Evolutionary conservation across 352 stramenopile genomes (phyloP).

Genomic region (Phytopythium vexans): DNA sequence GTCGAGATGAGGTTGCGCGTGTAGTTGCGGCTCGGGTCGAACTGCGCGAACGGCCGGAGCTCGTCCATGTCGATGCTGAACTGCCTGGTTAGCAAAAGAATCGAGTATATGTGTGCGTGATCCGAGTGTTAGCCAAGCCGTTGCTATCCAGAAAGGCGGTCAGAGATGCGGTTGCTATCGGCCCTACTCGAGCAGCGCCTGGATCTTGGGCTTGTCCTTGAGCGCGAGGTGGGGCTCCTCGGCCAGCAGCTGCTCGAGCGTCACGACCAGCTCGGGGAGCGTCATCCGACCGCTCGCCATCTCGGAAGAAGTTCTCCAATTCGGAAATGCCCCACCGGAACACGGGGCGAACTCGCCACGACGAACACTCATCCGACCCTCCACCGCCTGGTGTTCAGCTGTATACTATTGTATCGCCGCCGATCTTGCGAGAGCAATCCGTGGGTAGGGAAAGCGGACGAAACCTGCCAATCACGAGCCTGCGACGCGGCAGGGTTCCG

Average conservation of each 20-base stretch:
- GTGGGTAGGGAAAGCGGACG: too few relatives aligned
- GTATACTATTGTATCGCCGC: too few relatives aligned
- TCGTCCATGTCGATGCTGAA: conserved; percentile 56
- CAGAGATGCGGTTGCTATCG: too few relatives aligned
- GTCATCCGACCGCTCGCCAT: conserved; percentile 15
- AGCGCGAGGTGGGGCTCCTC: conserved; percentile 48
- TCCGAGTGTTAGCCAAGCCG: background rate
- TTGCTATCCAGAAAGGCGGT: background rate
- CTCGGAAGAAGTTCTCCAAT: too few relatives aligned
- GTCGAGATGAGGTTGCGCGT: conserved; percentile 94
- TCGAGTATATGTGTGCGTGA: background rate
- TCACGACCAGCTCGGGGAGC: conserved; percentile 49
- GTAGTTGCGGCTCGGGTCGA: conserved; percentile 86
- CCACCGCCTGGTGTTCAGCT: too few relatives aligned
- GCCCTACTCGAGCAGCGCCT: conserved; percentile 52
- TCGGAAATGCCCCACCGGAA: too few relatives aligned
- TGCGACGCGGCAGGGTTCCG: too few relatives aligned
- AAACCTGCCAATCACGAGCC: too few relatives aligned
- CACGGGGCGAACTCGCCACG: too few relatives aligned
- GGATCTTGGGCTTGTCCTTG: conserved; percentile 54
- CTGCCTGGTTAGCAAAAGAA: conserved; percentile 15
- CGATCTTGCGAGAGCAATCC: too few relatives aligned
- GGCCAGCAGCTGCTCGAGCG: conserved; percentile 46
- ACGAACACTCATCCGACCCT: too few relatives aligned
- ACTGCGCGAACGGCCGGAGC: conserved; percentile 74